Base-by-base conservation (phyloP, 176 grass and related monocot species). In the Areca catechu region DNA sequence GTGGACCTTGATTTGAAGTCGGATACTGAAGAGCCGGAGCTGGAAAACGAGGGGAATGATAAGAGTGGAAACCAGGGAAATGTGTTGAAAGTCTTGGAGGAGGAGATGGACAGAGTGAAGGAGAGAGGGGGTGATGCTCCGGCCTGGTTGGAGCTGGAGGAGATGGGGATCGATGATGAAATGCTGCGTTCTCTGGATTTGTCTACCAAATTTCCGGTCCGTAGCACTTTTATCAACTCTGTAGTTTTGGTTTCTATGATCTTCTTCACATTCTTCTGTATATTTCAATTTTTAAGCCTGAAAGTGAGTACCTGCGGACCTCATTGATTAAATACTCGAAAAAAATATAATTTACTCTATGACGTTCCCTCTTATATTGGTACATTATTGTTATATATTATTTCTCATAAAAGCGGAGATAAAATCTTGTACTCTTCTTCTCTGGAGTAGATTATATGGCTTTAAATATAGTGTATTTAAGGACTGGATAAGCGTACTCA, bases 151-250 rank as follows among this genome's bases (percentile, higher is more conserved):
- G 92, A 96, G 69, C 71, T 96, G 19, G 83, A 90, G 50, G 83
- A 90, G 73, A 75, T 96, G 20, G 86, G 83, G n/a, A 89, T 96
- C 55, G 86, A 96, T 64, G 86, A 96, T 72, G 86, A 87, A n/a
- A 87, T 87, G 83, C 71, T 96, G 48, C 29, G 51, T 60, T 69
- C 86, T 66, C 75, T 90, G 54, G 71, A 90, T 79, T 65, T 90
- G 73, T 79, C 86, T 60, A 60, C 80, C 50, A 96, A 79, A 57
- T 84, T 90, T 80, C 86, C 80, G 74, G 91, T 96, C 14, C 10
- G 77, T 27, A 58, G 52, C 65, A 25, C 66, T 58, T 77, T 10
- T 51, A 27, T 77, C 15, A 21, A 56, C 30, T 47, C 16, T 30
- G 7, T 16, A 4, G 20, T 0, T 53, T 28, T 24, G 4, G 34